Base-by-base conservation (phyloP, 345 rosid genomes). In the Turnera subulata region DNA sequence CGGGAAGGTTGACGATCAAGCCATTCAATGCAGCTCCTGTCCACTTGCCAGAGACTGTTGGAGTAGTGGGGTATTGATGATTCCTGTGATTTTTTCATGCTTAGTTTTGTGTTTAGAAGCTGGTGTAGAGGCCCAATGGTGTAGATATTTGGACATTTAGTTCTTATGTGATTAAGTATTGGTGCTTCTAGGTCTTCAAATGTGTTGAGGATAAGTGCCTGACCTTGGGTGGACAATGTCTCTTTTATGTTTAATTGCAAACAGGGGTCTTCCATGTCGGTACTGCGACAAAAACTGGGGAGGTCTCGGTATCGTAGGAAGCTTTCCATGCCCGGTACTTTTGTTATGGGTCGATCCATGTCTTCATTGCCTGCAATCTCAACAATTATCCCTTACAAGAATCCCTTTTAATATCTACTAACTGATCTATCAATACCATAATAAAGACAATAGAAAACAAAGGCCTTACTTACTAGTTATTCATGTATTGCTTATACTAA, bases 121-220 rank as follows among this genome's bases (percentile, higher is more conserved):
- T 53, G 64, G 55, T 77, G 75, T 24, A 84, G 62, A 1, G 97
- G 92, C 19, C 88, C 90, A 5, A 90, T 66, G 29, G 83, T 58
- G 63, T 73, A 85, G 46, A 66, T n/a, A 25, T 69, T 71, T 4
- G 69, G 73, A 59, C 73, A 77, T 20, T 65, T 57, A 29, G 65
- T 63, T 20, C 77, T 69, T 2, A 83, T 83, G 2, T 48, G 73
- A 9, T 82, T 38, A 21, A 90, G 39, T 33, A 81, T 77, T 5
- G 78, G 75, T 20, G 40, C 69, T 46, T 87, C 95, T 0, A 87
- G 78, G 54, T 82, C 87, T 55, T 82, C 83, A 17, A 83, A 73
- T 0, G 87, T 83, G 85, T 87, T 81, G 47, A 90, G 69, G 39
- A 90, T 80, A 5, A 90, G 59, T n/a, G 69, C 92, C 19, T 58